These are phyloP conservation scores for Macroventuria anomochaeta DNA, from an alignment of 2,329 filamentous ascomycete species.

Conservation along the genomic window DNA sequence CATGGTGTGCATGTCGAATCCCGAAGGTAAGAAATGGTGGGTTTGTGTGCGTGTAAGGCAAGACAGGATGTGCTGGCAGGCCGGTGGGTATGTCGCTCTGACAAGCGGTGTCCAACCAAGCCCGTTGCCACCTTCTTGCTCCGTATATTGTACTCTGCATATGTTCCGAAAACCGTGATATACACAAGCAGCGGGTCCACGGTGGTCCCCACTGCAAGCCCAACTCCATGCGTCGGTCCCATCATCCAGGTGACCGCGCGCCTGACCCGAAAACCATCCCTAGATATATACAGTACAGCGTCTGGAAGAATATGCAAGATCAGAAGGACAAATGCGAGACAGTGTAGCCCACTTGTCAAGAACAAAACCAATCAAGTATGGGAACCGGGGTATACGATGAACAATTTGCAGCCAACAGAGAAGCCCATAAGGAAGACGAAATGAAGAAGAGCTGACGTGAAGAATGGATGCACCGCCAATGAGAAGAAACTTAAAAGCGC, in stretches of 20 bases:
- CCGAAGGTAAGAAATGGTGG: neutral
- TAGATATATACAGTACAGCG: constrained; percentile 13
- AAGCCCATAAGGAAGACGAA: constrained; percentile 16
- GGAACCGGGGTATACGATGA: constrained; percentile 31
- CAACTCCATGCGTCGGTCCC: constrained; percentile 9
- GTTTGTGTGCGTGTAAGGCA: neutral
- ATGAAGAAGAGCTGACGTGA: constrained; percentile 13
- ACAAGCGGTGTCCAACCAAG: constrained; percentile 1
- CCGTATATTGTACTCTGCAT: constrained; percentile 8
- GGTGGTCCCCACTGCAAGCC: constrained; percentile 17
- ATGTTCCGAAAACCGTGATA: constrained; percentile 15
- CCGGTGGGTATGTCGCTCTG: constrained; percentile 1
- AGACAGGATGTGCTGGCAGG: constrained; percentile 15
- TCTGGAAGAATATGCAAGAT: constrained; percentile 3
- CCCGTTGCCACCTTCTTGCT: constrained; percentile 1
- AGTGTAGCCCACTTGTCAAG: constrained; percentile 1
- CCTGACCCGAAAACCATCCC: constrained; percentile 7
- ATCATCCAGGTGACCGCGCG: constrained; percentile 10
- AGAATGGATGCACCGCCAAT: constrained; percentile 8
- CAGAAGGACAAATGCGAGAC: constrained; percentile 7
- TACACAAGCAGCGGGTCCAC: constrained; percentile 20
- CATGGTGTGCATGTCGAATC: neutral
- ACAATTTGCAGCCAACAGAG: constrained; percentile 28
- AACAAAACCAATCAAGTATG: constrained; percentile 15
- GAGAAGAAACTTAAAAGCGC: constrained; percentile 1